A percentile compares a stretch with the other conserved stretches of the same genome.
These are phyloP conservation scores for Begonia peltatifolia DNA, from an alignment of 306 rosid genomes.

Conservation along the genomic window DNA sequence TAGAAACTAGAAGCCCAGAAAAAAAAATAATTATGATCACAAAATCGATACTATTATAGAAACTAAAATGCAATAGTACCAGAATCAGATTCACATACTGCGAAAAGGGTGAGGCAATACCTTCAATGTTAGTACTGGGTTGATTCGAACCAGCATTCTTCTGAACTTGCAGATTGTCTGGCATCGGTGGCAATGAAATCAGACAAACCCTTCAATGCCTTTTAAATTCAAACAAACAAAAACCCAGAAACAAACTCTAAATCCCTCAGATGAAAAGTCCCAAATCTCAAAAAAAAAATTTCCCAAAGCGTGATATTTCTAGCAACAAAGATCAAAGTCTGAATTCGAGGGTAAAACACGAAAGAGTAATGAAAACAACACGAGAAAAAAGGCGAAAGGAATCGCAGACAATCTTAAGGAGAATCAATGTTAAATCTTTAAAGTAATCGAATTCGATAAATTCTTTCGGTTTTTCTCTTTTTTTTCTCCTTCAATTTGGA, in stretches of 20 bases:
- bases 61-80: conserved; percentile 1
- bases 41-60: conserved; percentile 3
- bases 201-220: conserved; percentile 8
- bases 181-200: conserved; percentile 49
- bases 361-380: not conserved
- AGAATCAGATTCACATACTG: conserved; percentile 26
- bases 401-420: conserved; percentile 9
- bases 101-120: conserved; percentile 19
- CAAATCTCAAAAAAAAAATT: conserved; percentile 5
- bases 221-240: conserved; percentile 28
- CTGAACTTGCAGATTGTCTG: conserved; percentile 60
- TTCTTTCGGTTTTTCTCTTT: too few relatives aligned
- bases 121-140: conserved; percentile 59
- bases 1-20: not conserved
- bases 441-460: too few relatives aligned
- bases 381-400: conserved; percentile 4
- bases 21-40: conserved; percentile 25
- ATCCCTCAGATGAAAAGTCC: conserved; percentile 10
- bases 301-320: too few relatives aligned
- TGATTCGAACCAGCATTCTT: conserved; percentile 61
- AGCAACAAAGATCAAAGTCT: too few relatives aligned
- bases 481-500: too few relatives aligned
- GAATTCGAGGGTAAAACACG: too few relatives aligned
- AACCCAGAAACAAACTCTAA: conserved; percentile 25
- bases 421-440: too few relatives aligned